phyloP scores from a whole-genome alignment of 179 eudicot genomes.

The Heliamphora pulchella region DNA sequence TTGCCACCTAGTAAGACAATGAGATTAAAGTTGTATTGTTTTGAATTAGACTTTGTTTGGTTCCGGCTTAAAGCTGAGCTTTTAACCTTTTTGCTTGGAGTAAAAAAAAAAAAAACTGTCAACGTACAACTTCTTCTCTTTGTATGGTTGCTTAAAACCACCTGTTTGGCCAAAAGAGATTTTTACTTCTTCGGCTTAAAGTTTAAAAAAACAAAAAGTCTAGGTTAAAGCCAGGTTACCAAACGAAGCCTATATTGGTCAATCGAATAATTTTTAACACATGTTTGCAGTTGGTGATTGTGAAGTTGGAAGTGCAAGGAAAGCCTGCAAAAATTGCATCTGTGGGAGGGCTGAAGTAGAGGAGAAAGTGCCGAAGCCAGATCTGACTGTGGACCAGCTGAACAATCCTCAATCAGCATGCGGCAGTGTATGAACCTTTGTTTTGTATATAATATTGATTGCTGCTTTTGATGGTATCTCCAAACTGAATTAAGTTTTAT shows the following conservation, averaged over 20 bases:
- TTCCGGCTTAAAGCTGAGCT: too few species aligned
- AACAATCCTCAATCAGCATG: slow-evolving; percentile 82
- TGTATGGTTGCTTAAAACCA: too few species aligned
- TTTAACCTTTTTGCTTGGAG: too few species aligned
- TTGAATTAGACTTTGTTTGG: background rate
- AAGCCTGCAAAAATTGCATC: slow-evolving; percentile 92
- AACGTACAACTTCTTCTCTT: too few species aligned
- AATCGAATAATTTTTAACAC: background rate
- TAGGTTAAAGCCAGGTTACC: too few species aligned
- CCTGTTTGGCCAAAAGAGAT: too few species aligned
- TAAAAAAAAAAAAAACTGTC: too few species aligned
- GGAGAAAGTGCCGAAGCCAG: slow-evolving; percentile 70
- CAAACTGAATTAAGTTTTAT: background rate
- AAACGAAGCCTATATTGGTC: background rate
- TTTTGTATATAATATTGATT: background rate
- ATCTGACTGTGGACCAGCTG: slow-evolving; percentile 68
- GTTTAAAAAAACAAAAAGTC: too few species aligned
- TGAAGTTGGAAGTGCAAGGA: slow-evolving; percentile 78
- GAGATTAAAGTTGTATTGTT: background rate
- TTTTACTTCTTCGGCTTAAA: too few species aligned
- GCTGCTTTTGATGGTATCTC: background rate
- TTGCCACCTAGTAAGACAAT: slow-evolving; percentile 44
- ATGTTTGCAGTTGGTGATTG: slow-evolving; percentile 59
- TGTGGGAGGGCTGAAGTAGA: slow-evolving; percentile 97
- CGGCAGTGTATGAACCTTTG: slow-evolving; percentile 56